Percentiles rank a stretch among this genome's conserved stretches.
Conservation (phyloP, 1,284 basidiomycete species). For the Ganoderma boninense region DNA sequence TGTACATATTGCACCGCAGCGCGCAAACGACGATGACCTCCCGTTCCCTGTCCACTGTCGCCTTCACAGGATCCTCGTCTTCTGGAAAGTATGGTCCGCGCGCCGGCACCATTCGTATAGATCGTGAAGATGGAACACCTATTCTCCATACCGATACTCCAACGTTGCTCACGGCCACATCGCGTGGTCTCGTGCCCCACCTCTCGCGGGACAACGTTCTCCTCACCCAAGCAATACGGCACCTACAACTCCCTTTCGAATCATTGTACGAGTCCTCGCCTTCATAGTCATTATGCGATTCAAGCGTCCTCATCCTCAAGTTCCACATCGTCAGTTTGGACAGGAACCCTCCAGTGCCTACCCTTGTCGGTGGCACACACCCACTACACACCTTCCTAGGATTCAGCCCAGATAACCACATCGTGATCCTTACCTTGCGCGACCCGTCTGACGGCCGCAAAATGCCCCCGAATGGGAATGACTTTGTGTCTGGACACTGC, state of each 20-base stretch:
- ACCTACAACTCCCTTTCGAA: conserved; percentile 79
- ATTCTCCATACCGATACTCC: conserved; percentile 62
- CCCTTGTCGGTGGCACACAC: conserved; percentile 55
- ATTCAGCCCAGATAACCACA: conserved; percentile 55
- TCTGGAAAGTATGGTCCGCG: conserved; percentile 32
- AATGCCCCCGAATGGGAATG: conserved; percentile 75
- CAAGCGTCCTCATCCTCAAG: conserved; percentile 11
- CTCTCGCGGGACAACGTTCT: conserved; percentile 70
- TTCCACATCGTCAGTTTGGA: conserved; percentile 58
- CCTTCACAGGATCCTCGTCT: neutral
- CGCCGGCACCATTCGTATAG: conserved; percentile 25
- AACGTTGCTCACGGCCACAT: conserved; percentile 65
- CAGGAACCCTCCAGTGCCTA: conserved; percentile 65
- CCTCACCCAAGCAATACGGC: conserved; percentile 58
- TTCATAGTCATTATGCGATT: neutral
- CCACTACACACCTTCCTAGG: conserved; percentile 70
- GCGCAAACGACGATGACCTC: conserved; percentile 16
- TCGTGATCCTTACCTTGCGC: conserved; percentile 67
- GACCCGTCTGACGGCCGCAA: conserved; percentile 70
- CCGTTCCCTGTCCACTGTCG: conserved; percentile 15
- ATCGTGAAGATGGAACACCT: conserved; percentile 22
- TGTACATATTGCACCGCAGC: conserved; percentile 14
- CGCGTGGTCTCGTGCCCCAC: conserved; percentile 78
- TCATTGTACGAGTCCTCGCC: conserved; percentile 71
- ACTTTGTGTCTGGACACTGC: conserved; percentile 62